A percentile compares a stretch with the other conserved stretches of the same genome.
phyloP scores from a whole-genome alignment of 805 yeast species.

The Candida jianshihensis region DNA sequence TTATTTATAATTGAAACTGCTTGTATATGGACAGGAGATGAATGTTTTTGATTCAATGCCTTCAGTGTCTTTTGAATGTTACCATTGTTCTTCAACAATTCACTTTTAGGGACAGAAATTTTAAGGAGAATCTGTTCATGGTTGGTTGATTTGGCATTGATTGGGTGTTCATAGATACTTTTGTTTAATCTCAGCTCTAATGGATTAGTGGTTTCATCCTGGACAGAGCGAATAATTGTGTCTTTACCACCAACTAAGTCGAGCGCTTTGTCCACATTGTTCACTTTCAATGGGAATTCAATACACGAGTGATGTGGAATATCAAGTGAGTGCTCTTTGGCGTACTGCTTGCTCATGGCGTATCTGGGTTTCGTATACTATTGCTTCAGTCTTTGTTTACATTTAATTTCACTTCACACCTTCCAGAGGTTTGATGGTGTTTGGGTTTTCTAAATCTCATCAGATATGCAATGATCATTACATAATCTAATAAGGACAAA shows the following conservation, averaged over 20 bases:
- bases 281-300: constrained; percentile 72
- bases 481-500: too few species aligned
- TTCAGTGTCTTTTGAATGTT: constrained; percentile 37
- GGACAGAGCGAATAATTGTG: constrained; percentile 25
- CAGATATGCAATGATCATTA: too few species aligned
- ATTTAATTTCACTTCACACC: too few species aligned
- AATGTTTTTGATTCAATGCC: constrained; percentile 23
- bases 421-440: too few species aligned
- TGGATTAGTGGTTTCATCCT: constrained; percentile 25
- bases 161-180: constrained; percentile 48
- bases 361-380: too few species aligned
- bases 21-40: constrained; percentile 34
- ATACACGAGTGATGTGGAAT: constrained; percentile 68
- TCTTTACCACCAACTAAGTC: constrained; percentile 60
- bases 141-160: constrained; percentile 44
- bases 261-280: constrained; percentile 55
- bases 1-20: constrained; percentile 66
- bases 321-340: constrained; percentile 56
- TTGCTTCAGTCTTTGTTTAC: too few species aligned
- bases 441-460: too few species aligned
- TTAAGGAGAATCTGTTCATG: constrained; percentile 55
- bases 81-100: constrained; percentile 34
- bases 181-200: constrained; percentile 35
- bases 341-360: constrained; percentile 26
- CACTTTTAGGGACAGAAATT: constrained; percentile 51